Evolutionary conservation across 192 early-diverging fungal genomes (phyloP), one percentile per base, ranked within the genome.

Genomic region (Coemansia sp.): DNA sequence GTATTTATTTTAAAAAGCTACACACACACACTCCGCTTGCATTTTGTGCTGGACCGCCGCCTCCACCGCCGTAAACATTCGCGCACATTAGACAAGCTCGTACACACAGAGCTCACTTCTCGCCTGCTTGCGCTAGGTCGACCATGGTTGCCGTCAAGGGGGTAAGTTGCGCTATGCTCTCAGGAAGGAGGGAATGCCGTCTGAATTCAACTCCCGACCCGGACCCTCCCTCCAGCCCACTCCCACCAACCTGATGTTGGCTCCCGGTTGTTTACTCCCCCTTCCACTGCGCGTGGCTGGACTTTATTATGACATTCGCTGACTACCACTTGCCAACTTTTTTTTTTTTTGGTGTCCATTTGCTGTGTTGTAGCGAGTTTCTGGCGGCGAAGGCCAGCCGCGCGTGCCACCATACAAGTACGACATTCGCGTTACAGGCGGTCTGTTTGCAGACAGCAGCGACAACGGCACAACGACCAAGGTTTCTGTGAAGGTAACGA

Each of bases 371-470:
- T 79, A 79, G 77, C 72, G 57, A 45, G 62, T 36, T 32, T 20
- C 64, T 14, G 36, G 19, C 59, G 39, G 63, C 37, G 41, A 65
- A 63, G 36, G 51, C 47, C 49, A 70, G 47, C 46, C 62, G 25
- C 72, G 66, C 46, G 60, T 61, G 10, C 24, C 71, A 41, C 83
- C 83, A 37, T 84, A 74, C 67, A 80, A 79, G 53, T 84, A 84
- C 47, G 83, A 84, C 51, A 84, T 84, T 36, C 83, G 77, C 40
- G 83, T 84, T 29, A 74, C 74, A 0, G 83, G 83, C 54, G 83
- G 77, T 54, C 63, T 84, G 22, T 84, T 73, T 51, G 59, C 53
- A 24, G 57, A 74, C 63, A 43, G 62, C 41, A 49, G 54, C 15
- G 74, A 84, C 58, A 60, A 69, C 40, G 53, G 53, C 57, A 59